These are phyloP conservation scores for Babesia caballi DNA, from an alignment of 169 alveolate species.

Conservation along the genomic window DNA sequence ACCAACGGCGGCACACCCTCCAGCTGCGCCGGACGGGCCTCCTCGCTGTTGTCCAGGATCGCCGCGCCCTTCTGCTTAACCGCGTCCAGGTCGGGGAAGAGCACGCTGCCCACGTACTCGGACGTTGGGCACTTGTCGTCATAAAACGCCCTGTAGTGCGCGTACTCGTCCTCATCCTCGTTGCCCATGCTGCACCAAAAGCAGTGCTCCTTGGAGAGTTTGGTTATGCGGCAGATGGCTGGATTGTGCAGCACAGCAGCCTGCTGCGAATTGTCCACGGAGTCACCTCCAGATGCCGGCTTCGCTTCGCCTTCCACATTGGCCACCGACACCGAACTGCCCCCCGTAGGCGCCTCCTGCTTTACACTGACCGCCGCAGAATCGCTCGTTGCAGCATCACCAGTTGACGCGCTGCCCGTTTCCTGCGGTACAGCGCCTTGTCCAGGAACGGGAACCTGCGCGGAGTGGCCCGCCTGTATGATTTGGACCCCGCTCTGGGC, in stretches of 20 bases:
- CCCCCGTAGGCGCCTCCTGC: neutral
- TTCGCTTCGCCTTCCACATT: neutral
- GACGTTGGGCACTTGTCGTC: slow-evolving; percentile 57
- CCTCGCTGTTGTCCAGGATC: neutral
- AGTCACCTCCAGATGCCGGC: neutral
- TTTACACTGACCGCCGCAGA: neutral
- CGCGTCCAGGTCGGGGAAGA: slow-evolving; percentile 33
- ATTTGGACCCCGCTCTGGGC: too few species aligned
- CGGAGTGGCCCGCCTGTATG: too few species aligned
- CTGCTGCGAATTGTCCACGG: neutral
- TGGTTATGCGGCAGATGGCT: neutral
- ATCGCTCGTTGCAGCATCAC: too few species aligned
- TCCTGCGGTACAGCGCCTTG: neutral
- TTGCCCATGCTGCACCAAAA: slow-evolving; percentile 60
- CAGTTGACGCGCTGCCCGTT: neutral
- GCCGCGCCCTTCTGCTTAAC: neutral
- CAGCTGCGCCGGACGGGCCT: neutral
- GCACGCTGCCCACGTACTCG: slow-evolving; percentile 11
- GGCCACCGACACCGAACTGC: neutral
- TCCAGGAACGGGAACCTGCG: too few species aligned
- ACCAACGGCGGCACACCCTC: slow-evolving; percentile 23
- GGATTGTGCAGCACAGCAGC: neutral
- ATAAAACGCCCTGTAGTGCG: slow-evolving; percentile 40
- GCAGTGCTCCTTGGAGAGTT: slow-evolving; percentile 30
- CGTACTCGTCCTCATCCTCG: slow-evolving; percentile 17